A percentile compares a stretch with the other conserved stretches of the same genome.
phyloP scores from a whole-genome alignment of 1,284 basidiomycete genomes.

The Pseudozyma hubeiensis region DNA sequence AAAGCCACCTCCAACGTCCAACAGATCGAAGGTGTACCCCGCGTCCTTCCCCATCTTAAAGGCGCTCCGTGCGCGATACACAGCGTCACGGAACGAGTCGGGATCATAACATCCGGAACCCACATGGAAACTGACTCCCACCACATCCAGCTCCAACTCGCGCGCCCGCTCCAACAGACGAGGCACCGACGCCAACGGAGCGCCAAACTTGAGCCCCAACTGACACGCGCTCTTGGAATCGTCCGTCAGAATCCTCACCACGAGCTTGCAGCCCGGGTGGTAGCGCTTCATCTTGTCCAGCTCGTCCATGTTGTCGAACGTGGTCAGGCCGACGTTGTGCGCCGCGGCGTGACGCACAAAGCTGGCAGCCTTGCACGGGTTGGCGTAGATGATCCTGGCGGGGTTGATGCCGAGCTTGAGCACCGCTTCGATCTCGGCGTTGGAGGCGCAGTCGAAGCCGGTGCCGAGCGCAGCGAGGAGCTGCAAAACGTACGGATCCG shows the following conservation, averaged over 20 bases:
- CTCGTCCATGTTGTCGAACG: slow-evolving; percentile 98
- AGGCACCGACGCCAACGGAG: slow-evolving; percentile 84
- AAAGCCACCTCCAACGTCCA: slow-evolving; percentile 96
- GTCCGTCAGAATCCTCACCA: slow-evolving; percentile 94
- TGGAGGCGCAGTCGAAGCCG: slow-evolving; percentile 98
- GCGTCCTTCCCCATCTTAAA: slow-evolving; percentile 87
- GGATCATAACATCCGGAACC: slow-evolving; percentile 97
- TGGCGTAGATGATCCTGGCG: slow-evolving; percentile 91
- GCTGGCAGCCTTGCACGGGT: slow-evolving; percentile 96
- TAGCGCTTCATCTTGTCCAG: slow-evolving; percentile 90
- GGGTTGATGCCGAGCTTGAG: slow-evolving; percentile 75
- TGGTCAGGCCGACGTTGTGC: slow-evolving; percentile 88
- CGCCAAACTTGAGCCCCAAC: slow-evolving; percentile 97
- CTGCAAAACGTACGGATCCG: slow-evolving; percentile 91
- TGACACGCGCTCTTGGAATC: slow-evolving; percentile 94
- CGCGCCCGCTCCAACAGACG: slow-evolving; percentile 82
- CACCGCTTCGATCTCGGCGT: slow-evolving; percentile 88
- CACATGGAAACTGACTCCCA: slow-evolving; percentile 98
- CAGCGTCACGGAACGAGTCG: slow-evolving; percentile 87
- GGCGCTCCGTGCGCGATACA: slow-evolving; percentile 81
- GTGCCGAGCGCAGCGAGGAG: slow-evolving; percentile 88
- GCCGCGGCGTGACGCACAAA: slow-evolving; percentile 88
- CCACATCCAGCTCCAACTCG: slow-evolving; percentile 84
- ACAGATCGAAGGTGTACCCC: slow-evolving; percentile 84
- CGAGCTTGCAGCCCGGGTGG: slow-evolving; percentile 85